phyloP scores from a whole-genome alignment of 345 rosid genomes.

The Raphanus raphanistrum region DNA sequence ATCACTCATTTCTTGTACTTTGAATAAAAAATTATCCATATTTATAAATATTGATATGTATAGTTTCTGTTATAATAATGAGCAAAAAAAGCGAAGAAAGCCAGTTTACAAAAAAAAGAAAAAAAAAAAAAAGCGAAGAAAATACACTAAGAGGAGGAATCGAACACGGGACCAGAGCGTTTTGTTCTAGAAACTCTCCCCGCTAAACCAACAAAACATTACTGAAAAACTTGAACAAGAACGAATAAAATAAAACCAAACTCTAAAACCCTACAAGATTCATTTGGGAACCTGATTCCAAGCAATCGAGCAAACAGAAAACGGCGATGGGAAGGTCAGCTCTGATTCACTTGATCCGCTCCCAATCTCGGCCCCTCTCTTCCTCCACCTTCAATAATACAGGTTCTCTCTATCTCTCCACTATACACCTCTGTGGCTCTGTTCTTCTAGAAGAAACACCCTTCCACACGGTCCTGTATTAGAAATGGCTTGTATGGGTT shows the following conservation, averaged over 20 bases:
- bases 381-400: constrained; percentile 33
- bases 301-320: constrained; percentile 8
- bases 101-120: no score
- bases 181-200: background rate
- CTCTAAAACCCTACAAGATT: background rate
- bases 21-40: no score
- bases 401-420: background rate
- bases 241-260: no score
- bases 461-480: background rate
- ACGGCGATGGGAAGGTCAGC: constrained; percentile 63
- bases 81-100: no score
- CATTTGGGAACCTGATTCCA: background rate
- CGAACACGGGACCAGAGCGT: background rate
- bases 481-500: background rate
- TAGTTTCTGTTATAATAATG: no score
- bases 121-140: no score
- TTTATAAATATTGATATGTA: no score
- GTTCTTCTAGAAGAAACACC: no score
- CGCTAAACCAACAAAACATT: background rate
- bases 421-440: no score
- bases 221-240: no score
- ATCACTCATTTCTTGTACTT: no score
- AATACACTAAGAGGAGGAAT: no score
- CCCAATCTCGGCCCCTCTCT: constrained; percentile 52
- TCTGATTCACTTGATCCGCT: constrained; percentile 60